Evolutionary conservation across 139 green algal genomes (phyloP).

Genomic region (Picochlorum sp.): DNA sequence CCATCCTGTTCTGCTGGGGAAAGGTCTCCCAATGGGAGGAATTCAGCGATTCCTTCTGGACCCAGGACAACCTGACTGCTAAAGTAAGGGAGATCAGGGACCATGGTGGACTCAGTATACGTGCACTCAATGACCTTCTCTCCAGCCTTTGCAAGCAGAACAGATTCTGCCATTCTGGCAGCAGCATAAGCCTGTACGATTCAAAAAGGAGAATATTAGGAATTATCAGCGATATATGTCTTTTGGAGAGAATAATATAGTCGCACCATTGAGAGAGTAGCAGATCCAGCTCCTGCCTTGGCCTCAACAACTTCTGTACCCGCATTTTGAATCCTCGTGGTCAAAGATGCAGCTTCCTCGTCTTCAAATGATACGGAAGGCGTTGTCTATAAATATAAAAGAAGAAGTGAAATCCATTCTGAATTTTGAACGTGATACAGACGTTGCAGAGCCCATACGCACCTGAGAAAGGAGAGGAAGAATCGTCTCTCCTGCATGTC

Average conservation of each 20-base stretch:
- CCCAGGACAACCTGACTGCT: conserved; percentile 66
- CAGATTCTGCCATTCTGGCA: conserved; percentile 69
- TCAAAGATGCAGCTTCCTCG: conserved; percentile 75
- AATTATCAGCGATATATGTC: not conserved
- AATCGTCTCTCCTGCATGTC: conserved; percentile 96
- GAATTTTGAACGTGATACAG: not conserved
- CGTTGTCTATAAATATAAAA: conserved; percentile 42
- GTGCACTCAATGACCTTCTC: conserved; percentile 67
- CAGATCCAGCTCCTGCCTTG: conserved; percentile 73
- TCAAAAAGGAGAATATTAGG: conserved; percentile 1
- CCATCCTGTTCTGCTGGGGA: conserved; percentile 39
- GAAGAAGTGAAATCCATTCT: conserved; percentile 2
- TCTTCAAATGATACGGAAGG: conserved; percentile 73
- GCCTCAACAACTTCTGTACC: conserved; percentile 86
- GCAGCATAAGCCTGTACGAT: conserved; percentile 61
- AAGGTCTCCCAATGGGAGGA: conserved; percentile 63
- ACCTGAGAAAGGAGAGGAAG: conserved; percentile 85
- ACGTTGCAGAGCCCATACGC: conserved; percentile 27
- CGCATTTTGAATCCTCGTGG: conserved; percentile 73
- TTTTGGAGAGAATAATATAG: conserved; percentile 2
- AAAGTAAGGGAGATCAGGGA: conserved; percentile 58
- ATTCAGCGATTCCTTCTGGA: conserved; percentile 62
- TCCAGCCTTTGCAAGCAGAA: conserved; percentile 65
- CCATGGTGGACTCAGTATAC: conserved; percentile 47
- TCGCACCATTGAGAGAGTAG: conserved; percentile 74